Percentiles rank a stretch among this genome's conserved stretches.
Conservation (phyloP, 495 filamentous ascomycete genomes). For the Amorphotheca resinae region DNA sequence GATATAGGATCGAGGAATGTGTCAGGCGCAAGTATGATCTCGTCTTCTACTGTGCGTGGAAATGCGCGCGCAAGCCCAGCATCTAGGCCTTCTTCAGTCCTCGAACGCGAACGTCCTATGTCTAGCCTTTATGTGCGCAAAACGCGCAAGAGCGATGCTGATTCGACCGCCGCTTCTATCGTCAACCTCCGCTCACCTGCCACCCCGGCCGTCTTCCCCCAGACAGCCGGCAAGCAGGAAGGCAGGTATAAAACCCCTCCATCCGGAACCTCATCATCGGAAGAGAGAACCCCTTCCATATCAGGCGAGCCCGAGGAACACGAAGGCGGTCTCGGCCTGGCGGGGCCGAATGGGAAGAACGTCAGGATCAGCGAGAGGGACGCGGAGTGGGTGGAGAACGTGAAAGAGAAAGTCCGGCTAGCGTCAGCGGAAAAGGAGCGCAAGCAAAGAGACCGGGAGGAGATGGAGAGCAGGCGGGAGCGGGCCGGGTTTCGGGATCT, state of each 20-base stretch:
- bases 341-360: constrained; percentile 46
- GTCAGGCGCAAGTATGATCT: constrained; percentile 6
- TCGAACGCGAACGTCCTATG: constrained; percentile 26
- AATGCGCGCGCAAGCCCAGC: constrained; percentile 27
- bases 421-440: constrained; percentile 35
- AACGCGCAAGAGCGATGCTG: constrained; percentile 26
- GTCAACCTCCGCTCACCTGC: constrained; percentile 8
- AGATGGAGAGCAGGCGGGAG: constrained; percentile 8
- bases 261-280: constrained; percentile 26
- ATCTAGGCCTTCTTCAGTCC: constrained; percentile 18
- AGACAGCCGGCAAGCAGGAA: not conserved
- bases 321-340: constrained; percentile 45
- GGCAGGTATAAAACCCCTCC: constrained; percentile 17
- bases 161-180: constrained; percentile 1
- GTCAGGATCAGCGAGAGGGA: constrained; percentile 50
- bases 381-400: constrained; percentile 58
- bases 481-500: constrained; percentile 42
- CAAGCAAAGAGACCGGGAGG: constrained; percentile 11
- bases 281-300: constrained; percentile 32
- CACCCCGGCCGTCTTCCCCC: constrained; percentile 7
- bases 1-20: constrained; percentile 31
- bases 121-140: constrained; percentile 36
- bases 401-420: constrained; percentile 52
- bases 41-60: constrained; percentile 6
- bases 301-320: constrained; percentile 49